Evolutionary conservation across 1,284 basidiomycete genomes (phyloP).

Genomic region (Neolentinus lepideus): DNA sequence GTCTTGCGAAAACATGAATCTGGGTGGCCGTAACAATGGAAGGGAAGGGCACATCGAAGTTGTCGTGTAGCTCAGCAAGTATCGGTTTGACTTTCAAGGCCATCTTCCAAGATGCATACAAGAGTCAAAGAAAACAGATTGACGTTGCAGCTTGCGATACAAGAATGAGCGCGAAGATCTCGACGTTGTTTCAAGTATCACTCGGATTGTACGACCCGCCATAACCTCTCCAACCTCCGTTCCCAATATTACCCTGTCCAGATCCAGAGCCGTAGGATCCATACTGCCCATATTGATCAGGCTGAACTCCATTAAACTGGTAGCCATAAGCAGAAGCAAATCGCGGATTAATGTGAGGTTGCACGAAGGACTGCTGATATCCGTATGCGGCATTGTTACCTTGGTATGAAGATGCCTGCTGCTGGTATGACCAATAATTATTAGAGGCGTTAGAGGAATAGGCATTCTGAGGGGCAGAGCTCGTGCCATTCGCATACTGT

Average conservation of each 20-base stretch:
- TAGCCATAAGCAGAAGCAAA: constrained; percentile 54
- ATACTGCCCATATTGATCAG: background rate
- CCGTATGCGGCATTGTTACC: constrained; percentile 12
- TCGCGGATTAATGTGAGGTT: constrained; percentile 78
- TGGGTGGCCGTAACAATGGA: no score
- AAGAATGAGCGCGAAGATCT: background rate
- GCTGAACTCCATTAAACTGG: constrained; percentile 17
- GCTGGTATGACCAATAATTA: background rate
- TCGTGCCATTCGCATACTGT: constrained; percentile 25
- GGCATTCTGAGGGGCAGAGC: constrained; percentile 6
- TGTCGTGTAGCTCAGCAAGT: no score
- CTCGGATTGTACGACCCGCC: background rate
- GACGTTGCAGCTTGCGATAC: background rate
- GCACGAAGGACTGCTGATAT: constrained; percentile 40
- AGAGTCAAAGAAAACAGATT: background rate
- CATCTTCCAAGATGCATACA: no score
- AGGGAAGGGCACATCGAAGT: no score
- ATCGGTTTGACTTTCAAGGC: no score
- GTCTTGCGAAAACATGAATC: no score
- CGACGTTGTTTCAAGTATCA: background rate
- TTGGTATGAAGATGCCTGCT: background rate
- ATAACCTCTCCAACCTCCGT: background rate
- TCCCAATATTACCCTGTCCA: background rate
- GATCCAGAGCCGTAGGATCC: background rate
- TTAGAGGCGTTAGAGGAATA: background rate